Evolutionary conservation across 1,284 basidiomycete species (phyloP), one percentile per base, ranked within the genome.

Genomic region (Trichosporon asahii): DNA sequence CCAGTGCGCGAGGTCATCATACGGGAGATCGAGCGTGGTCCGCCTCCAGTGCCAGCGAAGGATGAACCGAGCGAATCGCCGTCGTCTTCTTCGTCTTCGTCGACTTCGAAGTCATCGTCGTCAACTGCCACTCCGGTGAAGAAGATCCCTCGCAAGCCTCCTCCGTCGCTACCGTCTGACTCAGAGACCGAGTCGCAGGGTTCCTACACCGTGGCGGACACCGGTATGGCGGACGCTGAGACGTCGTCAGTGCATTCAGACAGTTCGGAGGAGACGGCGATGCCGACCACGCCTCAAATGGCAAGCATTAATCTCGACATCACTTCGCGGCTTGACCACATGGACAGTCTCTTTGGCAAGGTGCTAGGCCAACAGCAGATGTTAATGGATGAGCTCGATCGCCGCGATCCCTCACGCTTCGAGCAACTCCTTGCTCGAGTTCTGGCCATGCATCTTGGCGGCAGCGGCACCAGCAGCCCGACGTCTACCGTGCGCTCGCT

Each of bases 31-130:
- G 68, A 66, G 31, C 29, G 65, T 37, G 35, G 35, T 12, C 80
- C 81, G 1, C 82, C 82, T 11, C 80, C 78, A 1, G 66, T 80
- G 9, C 80, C 80, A 3, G 69, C 77, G 1, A 80, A 82, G 67
- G 74, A 61, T 2, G 57, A 61, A 11, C 57, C 57, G 57, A 61
- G 57, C 57, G 29, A 31, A 27, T 27, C 55, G 14, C 15, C 57
- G 3, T 31, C 57, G 15, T 61, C 57, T 5, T 61, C 57, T 8
- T 21, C 57, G 6, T 61, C 57, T 11, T 57, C 55, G 11, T 57
- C n/a, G n/a, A n/a, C 25, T 14, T 31, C 57, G 29, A 11, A 14
- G 11, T n/a, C 57, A 12, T 61, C 57, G 29, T 61, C 29, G 6
- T 61, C 29, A 69, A 74, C 27, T 1, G 57, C 29, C 3, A 33